phyloP scores from a whole-genome alignment of 495 filamentous ascomycete species.

The Xylaria grammica region DNA sequence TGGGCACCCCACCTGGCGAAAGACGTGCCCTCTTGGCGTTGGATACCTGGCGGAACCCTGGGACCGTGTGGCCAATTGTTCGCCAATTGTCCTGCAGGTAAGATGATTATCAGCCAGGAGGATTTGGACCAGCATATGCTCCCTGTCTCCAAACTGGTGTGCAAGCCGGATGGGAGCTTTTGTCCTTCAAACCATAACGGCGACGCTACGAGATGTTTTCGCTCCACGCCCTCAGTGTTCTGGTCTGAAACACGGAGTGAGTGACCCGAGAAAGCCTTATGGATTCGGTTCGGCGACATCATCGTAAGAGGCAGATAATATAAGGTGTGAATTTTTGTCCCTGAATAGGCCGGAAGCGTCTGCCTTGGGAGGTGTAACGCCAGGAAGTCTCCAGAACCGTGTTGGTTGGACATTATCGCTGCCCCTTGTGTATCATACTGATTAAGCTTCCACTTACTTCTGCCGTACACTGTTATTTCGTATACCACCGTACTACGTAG shows the following conservation, averaged over 20 bases:
- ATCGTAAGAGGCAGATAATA: background rate
- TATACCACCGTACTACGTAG: background rate
- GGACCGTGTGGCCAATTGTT: slow-evolving; percentile 5
- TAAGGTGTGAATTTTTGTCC: background rate
- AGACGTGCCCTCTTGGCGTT: slow-evolving; percentile 16
- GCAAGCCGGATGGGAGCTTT: slow-evolving; percentile 1
- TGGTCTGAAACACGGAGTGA: slow-evolving; percentile 17
- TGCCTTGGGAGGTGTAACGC: background rate
- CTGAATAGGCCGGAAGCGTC: background rate
- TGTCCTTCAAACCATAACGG: background rate
- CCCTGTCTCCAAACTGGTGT: slow-evolving; percentile 16
- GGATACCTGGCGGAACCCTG: slow-evolving; percentile 13
- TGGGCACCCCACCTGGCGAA: slow-evolving; percentile 5
- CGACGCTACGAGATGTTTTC: background rate
- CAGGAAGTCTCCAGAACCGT: background rate
- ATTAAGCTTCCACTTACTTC: slow-evolving; percentile 2
- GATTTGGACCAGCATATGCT: slow-evolving; percentile 14
- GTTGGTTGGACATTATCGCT: slow-evolving; percentile 1
- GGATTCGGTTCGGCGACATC: background rate
- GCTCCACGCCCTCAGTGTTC: background rate
- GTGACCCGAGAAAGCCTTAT: slow-evolving; percentile 3
- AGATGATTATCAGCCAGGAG: slow-evolving; percentile 18
- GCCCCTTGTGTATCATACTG: background rate
- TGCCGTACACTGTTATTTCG: background rate
- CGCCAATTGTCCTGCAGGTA: slow-evolving; percentile 14